These are phyloP conservation scores for Infundibulicybe gibba DNA, from an alignment of 768 basidiomycete genomes.

Conservation along the genomic window DNA sequence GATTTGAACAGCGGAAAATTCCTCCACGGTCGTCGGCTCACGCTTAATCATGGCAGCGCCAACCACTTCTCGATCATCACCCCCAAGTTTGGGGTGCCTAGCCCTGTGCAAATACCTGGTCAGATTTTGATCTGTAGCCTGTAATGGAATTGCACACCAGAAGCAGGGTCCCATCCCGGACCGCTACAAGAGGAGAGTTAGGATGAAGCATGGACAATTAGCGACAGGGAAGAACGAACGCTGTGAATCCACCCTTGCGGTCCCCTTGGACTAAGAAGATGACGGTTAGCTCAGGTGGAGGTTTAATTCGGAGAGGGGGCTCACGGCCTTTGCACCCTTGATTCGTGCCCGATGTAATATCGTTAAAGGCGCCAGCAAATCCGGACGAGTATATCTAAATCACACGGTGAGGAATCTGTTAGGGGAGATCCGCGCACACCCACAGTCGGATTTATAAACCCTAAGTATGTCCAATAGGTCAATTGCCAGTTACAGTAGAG, in stretches of 20 bases:
- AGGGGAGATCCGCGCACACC: constrained; percentile 5
- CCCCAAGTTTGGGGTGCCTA: constrained; percentile 43
- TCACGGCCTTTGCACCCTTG: constrained; percentile 41
- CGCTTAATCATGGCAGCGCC: constrained; percentile 24
- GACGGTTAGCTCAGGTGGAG: neutral
- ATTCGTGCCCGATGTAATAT: constrained; percentile 38
- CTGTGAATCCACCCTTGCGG: constrained; percentile 26
- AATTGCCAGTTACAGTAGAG: too few species aligned
- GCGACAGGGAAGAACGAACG: constrained; percentile 18
- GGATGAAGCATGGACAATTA: neutral
- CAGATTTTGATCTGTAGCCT: neutral
- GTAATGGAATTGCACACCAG: constrained; percentile 19
- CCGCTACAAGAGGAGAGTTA: constrained; percentile 14
- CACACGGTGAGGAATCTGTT: neutral
- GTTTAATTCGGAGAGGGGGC: neutral
- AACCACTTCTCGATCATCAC: constrained; percentile 34
- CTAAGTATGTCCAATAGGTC: constrained; percentile 6
- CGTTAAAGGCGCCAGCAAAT: constrained; percentile 34
- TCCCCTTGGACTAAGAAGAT: constrained; percentile 25
- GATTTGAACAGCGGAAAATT: neutral
- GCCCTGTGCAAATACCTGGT: constrained; percentile 18
- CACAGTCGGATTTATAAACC: constrained; percentile 43
- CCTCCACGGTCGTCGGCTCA: neutral
- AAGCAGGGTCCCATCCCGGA: constrained; percentile 42
- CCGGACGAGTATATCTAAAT: constrained; percentile 21